phyloP scores from a whole-genome alignment of 495 filamentous ascomycete genomes.

The Xylaria venustula region DNA sequence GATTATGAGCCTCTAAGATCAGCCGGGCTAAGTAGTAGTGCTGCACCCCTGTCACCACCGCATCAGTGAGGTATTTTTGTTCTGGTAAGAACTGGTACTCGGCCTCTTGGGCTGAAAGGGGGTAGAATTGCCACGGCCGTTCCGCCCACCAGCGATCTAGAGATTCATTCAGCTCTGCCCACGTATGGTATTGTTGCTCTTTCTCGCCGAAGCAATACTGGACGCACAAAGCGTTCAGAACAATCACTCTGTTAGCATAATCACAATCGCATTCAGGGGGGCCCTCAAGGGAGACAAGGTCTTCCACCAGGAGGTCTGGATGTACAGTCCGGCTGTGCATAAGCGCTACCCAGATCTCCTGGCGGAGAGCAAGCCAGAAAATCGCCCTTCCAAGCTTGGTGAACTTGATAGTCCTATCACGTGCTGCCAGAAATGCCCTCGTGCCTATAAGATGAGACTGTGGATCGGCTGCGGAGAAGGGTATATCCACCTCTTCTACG shows the following conservation, averaged over 20 bases:
- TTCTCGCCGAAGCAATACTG: constrained; percentile 10
- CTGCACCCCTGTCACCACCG: constrained; percentile 37
- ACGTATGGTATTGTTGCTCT: background rate
- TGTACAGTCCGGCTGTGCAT: constrained; percentile 32
- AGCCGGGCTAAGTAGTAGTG: constrained; percentile 40
- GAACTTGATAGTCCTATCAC: background rate
- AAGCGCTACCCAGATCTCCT: constrained; percentile 33
- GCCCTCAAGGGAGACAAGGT: constrained; percentile 14
- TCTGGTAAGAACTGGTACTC: constrained; percentile 21
- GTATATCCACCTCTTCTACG: constrained; percentile 28
- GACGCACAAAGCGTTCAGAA: constrained; percentile 19
- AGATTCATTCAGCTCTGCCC: background rate
- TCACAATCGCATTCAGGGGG: constrained; percentile 2
- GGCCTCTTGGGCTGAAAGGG: background rate
- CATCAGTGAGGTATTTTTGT: constrained; percentile 35
- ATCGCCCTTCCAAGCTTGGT: constrained; percentile 29
- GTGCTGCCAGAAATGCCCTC: constrained; percentile 2
- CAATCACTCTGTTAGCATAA: constrained; percentile 33
- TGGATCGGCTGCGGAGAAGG: background rate
- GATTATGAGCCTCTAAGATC: constrained; percentile 40
- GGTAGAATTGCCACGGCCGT: background rate
- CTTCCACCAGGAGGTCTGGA: constrained; percentile 23
- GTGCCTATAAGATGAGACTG: constrained; percentile 21
- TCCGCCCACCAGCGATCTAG: background rate
- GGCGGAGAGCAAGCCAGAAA: constrained; percentile 34